Percentiles rank a stretch among this genome's conserved stretches.
Conservation (phyloP, 805 yeast genomes). For the Myxozyma neglecta region DNA sequence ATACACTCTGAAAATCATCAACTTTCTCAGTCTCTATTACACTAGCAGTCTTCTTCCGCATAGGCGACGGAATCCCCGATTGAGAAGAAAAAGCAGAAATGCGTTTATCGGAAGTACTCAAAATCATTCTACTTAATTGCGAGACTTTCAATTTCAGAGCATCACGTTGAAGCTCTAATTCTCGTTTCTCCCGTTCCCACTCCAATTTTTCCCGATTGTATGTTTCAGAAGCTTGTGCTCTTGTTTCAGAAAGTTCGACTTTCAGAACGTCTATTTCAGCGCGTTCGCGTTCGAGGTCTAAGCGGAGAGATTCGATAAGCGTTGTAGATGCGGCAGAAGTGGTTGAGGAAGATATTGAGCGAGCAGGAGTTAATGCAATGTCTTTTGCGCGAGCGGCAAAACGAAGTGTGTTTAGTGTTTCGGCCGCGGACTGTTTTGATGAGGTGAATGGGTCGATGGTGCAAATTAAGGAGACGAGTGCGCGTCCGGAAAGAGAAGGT, state of each 20-base stretch:
- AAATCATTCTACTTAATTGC: constrained; percentile 28
- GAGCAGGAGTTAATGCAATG: constrained; percentile 66
- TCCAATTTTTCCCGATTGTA: constrained; percentile 9
- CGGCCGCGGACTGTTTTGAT: constrained; percentile 60
- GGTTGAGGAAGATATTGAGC: constrained; percentile 38
- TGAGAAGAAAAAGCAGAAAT: neutral
- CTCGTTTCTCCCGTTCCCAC: constrained; percentile 20
- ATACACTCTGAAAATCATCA: neutral
- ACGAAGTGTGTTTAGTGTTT: constrained; percentile 80
- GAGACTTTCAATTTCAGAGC: constrained; percentile 28
- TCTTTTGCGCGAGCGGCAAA: constrained; percentile 94
- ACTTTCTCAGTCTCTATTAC: neutral
- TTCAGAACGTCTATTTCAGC: constrained; percentile 48
- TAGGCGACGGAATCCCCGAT: neutral
- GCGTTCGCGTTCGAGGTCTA: constrained; percentile 62
- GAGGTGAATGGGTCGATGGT: constrained; percentile 63
- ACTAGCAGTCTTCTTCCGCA: neutral
- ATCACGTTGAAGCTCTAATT: constrained; percentile 30
- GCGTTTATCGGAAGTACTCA: constrained; percentile 6
- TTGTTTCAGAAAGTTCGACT: constrained; percentile 37
- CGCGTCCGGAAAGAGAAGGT: constrained; percentile 86
- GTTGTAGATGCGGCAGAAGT: constrained; percentile 33
- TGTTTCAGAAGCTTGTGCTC: constrained; percentile 17
- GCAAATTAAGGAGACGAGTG: constrained; percentile 81
- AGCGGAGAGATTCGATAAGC: constrained; percentile 56